Conservation (phyloP, 1,284 basidiomycete genomes). For the Naganishia sp. region DNA sequence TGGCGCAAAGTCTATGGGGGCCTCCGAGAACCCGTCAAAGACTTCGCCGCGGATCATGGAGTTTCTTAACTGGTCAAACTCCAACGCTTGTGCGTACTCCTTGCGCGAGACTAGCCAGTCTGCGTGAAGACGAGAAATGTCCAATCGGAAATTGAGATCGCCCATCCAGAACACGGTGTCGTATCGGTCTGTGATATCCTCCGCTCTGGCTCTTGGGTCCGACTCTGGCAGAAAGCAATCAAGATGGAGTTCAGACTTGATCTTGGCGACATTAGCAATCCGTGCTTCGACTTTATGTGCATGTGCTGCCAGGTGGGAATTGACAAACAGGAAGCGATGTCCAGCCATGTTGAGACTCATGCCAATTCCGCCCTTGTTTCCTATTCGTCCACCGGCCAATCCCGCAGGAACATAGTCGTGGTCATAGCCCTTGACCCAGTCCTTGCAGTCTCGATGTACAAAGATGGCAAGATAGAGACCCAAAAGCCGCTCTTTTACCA, state of each 20-base stretch:
- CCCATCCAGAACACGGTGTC: constrained; percentile 60
- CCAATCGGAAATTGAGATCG: constrained; percentile 59
- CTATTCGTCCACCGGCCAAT: constrained; percentile 58
- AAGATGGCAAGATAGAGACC: constrained; percentile 58
- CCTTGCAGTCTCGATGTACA: constrained; percentile 54
- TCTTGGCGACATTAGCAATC: constrained; percentile 55
- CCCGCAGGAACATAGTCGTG: constrained; percentile 60
- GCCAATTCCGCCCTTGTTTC: constrained; percentile 59
- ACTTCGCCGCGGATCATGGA: constrained; percentile 52
- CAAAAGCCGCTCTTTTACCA: constrained; percentile 60
- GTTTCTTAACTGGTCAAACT: constrained; percentile 59
- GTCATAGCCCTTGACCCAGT: constrained; percentile 56
- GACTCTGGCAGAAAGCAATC: constrained; percentile 56
- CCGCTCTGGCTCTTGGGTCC: constrained; percentile 40
- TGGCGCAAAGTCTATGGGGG: constrained; percentile 55
- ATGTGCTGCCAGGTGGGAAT: constrained; percentile 60
- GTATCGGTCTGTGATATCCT: constrained; percentile 58
- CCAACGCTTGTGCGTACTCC: constrained; percentile 55
- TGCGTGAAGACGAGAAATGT: constrained; percentile 58
- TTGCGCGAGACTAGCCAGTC: constrained; percentile 60
- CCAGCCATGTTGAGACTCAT: constrained; percentile 58
- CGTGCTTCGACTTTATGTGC: constrained; percentile 49
- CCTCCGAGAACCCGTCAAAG: constrained; percentile 58
- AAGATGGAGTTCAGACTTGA: constrained; percentile 58
- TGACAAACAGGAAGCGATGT: constrained; percentile 59